phyloP scores from a whole-genome alignment of 78 protist species.

The Anaeramoeba flamelloides region DNA sequence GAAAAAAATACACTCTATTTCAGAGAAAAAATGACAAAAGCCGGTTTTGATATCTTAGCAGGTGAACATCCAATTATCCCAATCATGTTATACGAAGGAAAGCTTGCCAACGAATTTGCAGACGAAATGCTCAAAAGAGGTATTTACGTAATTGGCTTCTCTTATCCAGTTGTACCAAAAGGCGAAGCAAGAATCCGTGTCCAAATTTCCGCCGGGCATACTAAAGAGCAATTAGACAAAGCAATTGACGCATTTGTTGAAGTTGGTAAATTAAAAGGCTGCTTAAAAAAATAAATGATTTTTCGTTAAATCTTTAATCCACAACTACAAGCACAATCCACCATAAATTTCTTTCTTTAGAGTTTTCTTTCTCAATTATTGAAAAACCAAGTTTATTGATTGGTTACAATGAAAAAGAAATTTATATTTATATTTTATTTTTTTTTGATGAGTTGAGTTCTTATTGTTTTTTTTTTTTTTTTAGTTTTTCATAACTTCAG shows the following conservation, averaged over 20 bases:
- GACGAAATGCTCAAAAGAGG: conserved; percentile 40
- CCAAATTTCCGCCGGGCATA: conserved; percentile 57
- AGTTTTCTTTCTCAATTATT: too few relatives aligned
- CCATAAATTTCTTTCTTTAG: too few relatives aligned
- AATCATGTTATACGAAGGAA: conserved; percentile 52
- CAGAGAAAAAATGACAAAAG: conserved; percentile 33
- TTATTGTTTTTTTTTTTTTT: too few relatives aligned
- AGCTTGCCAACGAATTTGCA: conserved; percentile 41
- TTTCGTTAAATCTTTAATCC: too few relatives aligned
- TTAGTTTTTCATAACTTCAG: too few relatives aligned
- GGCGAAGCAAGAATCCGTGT: conserved; percentile 26
- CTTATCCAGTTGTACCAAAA: conserved; percentile 48
- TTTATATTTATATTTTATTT: too few relatives aligned
- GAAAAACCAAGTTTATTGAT: too few relatives aligned
- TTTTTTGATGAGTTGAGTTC: too few relatives aligned
- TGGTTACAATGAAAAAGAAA: too few relatives aligned
- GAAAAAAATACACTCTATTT: conserved; percentile 32
- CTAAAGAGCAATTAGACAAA: conserved; percentile 24
- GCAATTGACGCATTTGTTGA: conserved; percentile 37
- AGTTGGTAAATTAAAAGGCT: too few relatives aligned
- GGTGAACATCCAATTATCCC: conserved; percentile 48
- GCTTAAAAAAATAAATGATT: too few relatives aligned
- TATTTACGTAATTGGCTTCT: conserved; percentile 52
- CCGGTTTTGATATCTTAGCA: conserved; percentile 35
- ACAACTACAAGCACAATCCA: too few relatives aligned